Evolutionary conservation across 768 basidiomycete genomes (phyloP).

Genomic region (Pulveroboletus sp.): DNA sequence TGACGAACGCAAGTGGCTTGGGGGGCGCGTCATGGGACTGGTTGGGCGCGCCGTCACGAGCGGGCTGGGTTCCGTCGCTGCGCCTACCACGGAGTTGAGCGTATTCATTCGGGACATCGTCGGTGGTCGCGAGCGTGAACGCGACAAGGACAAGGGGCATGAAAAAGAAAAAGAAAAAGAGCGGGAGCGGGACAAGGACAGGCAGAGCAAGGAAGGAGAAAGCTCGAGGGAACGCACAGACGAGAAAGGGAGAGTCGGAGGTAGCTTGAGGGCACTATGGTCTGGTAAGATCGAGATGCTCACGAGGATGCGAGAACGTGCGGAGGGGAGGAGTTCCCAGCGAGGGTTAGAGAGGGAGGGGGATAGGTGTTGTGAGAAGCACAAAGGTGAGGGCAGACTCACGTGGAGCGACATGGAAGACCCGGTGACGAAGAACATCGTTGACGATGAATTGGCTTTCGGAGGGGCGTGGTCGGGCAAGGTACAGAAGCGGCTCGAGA

Average conservation of each 20-base stretch:
- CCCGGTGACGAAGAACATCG: conserved; percentile 17
- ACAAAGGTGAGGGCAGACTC: conserved; percentile 21
- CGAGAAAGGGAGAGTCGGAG: conserved; percentile 35
- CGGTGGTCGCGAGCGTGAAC: conserved; percentile 29
- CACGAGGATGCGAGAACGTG: conserved; percentile 27
- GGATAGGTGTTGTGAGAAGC: conserved; percentile 26
- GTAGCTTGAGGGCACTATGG: conserved; percentile 34
- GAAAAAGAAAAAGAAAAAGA: conserved; percentile 34
- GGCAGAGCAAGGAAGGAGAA: conserved; percentile 34
- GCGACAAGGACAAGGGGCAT: conserved; percentile 25
- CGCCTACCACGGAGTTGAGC: conserved; percentile 49
- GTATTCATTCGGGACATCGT: conserved; percentile 46
- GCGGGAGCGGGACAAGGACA: conserved; percentile 37
- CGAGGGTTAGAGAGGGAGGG: conserved; percentile 22
- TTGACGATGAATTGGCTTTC: conserved; percentile 31
- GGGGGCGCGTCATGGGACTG: conserved; percentile 36
- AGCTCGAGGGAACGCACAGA: conserved; percentile 26
- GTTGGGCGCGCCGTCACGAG: conserved; percentile 36
- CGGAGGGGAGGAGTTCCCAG: conserved; percentile 18
- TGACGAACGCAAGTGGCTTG: conserved; percentile 30
- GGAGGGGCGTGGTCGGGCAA: conserved; percentile 40
- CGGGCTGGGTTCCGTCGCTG: conserved; percentile 41
- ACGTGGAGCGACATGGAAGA: conserved; percentile 32
- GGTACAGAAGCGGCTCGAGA: conserved; percentile 45
- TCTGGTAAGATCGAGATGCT: conserved; percentile 29